These are phyloP conservation scores for Podospora conica DNA, from an alignment of 495 filamentous ascomycete species.

Conservation along the genomic window DNA sequence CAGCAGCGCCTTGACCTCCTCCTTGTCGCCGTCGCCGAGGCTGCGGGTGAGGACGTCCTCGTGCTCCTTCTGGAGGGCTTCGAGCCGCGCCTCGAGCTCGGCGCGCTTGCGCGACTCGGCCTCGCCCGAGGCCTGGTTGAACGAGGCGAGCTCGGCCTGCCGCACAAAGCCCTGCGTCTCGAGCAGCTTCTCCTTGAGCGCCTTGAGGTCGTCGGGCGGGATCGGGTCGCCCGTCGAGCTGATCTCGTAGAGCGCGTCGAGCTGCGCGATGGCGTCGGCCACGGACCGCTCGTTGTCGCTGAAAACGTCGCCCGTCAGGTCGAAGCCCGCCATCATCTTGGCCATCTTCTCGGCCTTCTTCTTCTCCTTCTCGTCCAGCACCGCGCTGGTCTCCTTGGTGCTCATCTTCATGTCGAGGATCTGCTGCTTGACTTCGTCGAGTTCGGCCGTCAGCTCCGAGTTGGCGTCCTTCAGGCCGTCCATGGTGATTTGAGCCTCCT, in stretches of 20 bases:
- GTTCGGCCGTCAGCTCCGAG: slow-evolving; percentile 77
- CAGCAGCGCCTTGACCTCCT: slow-evolving; percentile 73
- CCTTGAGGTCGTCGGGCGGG: slow-evolving; percentile 71
- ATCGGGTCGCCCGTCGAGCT: slow-evolving; percentile 70
- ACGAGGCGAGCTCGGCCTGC: slow-evolving; percentile 79
- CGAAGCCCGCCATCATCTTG: slow-evolving; percentile 99
- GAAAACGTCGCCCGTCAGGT: slow-evolving; percentile 82
- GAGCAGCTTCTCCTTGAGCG: slow-evolving; percentile 67
- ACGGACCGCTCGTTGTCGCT: slow-evolving; percentile 85
- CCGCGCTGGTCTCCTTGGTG: slow-evolving; percentile 83
- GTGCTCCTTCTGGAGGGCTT: slow-evolving; percentile 70
- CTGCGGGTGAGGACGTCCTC: slow-evolving; percentile 75
- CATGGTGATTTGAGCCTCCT: slow-evolving; percentile 96
- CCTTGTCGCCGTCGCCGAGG: slow-evolving; percentile 67
- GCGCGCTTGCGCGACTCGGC: slow-evolving; percentile 58
- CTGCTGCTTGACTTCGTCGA: slow-evolving; percentile 95
- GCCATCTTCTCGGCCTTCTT: slow-evolving; percentile 99
- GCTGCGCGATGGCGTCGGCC: slow-evolving; percentile 68
- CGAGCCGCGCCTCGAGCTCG: slow-evolving; percentile 68
- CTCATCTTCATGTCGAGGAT: slow-evolving; percentile 92
- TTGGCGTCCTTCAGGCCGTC: slow-evolving; percentile 96
- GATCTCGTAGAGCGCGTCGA: slow-evolving; percentile 72
- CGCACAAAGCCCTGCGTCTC: slow-evolving; percentile 90
- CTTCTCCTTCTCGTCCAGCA: slow-evolving; percentile 92
- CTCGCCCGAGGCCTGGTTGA: slow-evolving; percentile 49